These are phyloP conservation scores for Naganishia onofrii DNA, from an alignment of 768 basidiomycete species.

Conservation along the genomic window DNA sequence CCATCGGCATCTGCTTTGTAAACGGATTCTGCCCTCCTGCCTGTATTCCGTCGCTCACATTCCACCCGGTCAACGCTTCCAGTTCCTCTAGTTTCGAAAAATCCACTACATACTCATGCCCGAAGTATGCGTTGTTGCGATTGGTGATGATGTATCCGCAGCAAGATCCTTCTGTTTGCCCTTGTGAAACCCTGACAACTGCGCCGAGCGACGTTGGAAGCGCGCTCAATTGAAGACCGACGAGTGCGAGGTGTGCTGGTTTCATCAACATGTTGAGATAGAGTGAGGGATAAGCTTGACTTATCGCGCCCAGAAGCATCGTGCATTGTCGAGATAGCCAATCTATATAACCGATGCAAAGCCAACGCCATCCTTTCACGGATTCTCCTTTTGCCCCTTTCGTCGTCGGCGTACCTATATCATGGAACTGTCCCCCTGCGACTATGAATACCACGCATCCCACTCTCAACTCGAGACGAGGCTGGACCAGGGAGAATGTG, in stretches of 20 bases:
- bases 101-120: background rate
- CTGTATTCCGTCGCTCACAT: background rate
- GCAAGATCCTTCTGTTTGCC: background rate
- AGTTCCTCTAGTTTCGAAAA: background rate
- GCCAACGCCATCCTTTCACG: no score
- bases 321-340: no score
- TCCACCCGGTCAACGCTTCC: background rate
- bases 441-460: no score
- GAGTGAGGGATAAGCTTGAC: no score
- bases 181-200: background rate
- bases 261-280: background rate
- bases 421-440: no score
- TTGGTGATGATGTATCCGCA: background rate
- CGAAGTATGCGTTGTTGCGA: background rate
- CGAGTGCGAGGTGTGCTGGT: background rate
- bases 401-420: no score
- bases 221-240: background rate
- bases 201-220: background rate
- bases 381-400: no score
- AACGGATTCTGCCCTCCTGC: background rate
- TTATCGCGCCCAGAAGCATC: no score
- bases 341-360: no score
- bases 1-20: background rate
- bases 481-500: no score
- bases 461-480: no score